phyloP scores from a whole-genome alignment of 2,329 filamentous ascomycete species.

The Stenocarpella maydis region DNA sequence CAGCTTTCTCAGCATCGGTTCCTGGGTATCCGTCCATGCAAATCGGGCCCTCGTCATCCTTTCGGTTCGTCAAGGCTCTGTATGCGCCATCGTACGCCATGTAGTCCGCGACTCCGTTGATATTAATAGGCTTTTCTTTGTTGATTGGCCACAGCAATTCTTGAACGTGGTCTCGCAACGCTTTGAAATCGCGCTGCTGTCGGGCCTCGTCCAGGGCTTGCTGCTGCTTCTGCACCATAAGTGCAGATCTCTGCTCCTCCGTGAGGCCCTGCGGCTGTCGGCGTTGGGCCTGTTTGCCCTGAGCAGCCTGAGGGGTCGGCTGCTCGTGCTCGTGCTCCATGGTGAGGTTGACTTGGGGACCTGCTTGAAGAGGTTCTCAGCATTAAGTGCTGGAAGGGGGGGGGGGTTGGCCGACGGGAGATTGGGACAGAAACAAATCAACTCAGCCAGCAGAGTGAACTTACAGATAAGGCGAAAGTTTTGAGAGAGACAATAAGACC shows the following conservation, averaged over 20 bases:
- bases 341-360: no score
- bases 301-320: no score
- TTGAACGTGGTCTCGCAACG: neutral
- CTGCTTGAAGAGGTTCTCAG: no score
- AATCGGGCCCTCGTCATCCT: neutral
- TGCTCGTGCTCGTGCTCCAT: no score
- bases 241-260: rapidly evolving
- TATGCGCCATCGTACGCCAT: neutral
- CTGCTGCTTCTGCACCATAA: neutral
- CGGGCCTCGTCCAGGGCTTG: no score
- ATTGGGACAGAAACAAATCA: no score
- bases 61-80: neutral
- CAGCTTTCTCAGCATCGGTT: neutral
- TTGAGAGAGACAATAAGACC: no score
- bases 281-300: no score
- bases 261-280: neutral
- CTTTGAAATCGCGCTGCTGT: neutral
- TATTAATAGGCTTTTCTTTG: neutral
- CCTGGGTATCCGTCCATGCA: neutral
- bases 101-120: neutral
- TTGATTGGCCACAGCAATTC: neutral
- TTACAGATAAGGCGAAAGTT: no score
- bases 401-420: no score
- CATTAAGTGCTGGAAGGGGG: no score
- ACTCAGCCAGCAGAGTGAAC: no score